Evolutionary conservation across 1,139 yeast species (phyloP), one percentile per base, ranked within the genome.

Genomic region (Yamadazyma sp.): DNA sequence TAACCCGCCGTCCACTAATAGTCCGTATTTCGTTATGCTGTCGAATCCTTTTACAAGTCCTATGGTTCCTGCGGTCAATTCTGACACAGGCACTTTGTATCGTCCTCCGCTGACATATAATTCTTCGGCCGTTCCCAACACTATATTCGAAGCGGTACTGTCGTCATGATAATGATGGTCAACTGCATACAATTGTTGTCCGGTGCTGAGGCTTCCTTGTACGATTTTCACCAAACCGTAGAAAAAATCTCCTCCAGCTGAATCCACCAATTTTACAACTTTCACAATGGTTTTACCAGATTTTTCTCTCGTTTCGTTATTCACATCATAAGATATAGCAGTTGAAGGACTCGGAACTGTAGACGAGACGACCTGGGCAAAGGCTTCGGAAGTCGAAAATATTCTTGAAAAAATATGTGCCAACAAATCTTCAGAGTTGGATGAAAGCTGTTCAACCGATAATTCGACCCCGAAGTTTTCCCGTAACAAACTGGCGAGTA

Each of bases 81-180:
- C 68, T 1, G 71, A 64, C 0, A 86, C 71, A 0, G 80, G 75
- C 0, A 83, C 62, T 27, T 72, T 73, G 56, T 87, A 89, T 45
- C 96, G 70, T 0, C 92, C 92, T 36, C 88, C 83, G 17, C 87
- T 75, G 1, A 88, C 50, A 50, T 69, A 81, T 10, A 34, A 25
- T 10, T 26, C 23, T 14, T 31, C 15, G 4, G 84, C 61, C 0
- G 59, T 61, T 31, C 65, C 70, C 11, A 27, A 16, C 2, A 68
- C 8, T 20, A 20, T 20, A 8, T 8, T 59, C 40, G 68, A 64
- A 41, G 67, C 86, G 26, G 76, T 79, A 28, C 69, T 80, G 36
- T 77, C 83, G 8, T 68, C 64, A 5, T 66, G 55, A 45, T 62
- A 81, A 20, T 65, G 64, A 37, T 78, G 86, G 0, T 88, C 91